Evolutionary conservation across 306 rosid genomes (phyloP).

Genomic region (Sechiopsis laciniata): DNA sequence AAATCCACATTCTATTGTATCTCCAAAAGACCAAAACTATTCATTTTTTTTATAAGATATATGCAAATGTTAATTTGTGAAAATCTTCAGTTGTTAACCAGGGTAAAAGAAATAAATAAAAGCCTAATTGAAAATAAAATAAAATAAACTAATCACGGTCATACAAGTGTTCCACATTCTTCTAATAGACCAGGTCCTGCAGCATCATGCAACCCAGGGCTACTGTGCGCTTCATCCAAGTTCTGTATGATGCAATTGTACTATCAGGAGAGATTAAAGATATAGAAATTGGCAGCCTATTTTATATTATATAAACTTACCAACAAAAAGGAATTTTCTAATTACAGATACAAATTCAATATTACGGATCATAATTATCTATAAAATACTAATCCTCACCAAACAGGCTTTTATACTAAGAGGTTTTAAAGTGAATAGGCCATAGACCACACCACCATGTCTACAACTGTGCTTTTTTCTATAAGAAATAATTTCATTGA

Average conservation of each 20-base stretch:
- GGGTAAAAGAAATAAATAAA: constrained; percentile 10
- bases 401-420: background rate
- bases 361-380: background rate
- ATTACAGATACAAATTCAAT: background rate
- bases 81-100: background rate
- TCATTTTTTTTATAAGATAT: background rate
- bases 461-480: background rate
- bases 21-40: constrained; percentile 7
- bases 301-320: background rate
- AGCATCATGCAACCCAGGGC: constrained; percentile 88
- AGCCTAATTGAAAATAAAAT: constrained; percentile 13
- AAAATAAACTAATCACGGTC: constrained; percentile 3
- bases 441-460: background rate
- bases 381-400: background rate
- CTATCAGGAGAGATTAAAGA: constrained; percentile 18
- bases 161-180: constrained; percentile 89
- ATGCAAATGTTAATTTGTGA: background rate
- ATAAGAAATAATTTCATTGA: no score
- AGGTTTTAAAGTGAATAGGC: background rate
- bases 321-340: background rate
- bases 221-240: constrained; percentile 97
- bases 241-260: constrained; percentile 35
- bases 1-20: background rate
- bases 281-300: constrained; percentile 9
- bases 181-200: constrained; percentile 98